A percentile compares a stretch with the other conserved stretches of the same genome.
These are phyloP conservation scores for Marchantia polymorpha DNA, from an alignment of 225 moss, liverwort and hornwort species.

Conservation along the genomic window DNA sequence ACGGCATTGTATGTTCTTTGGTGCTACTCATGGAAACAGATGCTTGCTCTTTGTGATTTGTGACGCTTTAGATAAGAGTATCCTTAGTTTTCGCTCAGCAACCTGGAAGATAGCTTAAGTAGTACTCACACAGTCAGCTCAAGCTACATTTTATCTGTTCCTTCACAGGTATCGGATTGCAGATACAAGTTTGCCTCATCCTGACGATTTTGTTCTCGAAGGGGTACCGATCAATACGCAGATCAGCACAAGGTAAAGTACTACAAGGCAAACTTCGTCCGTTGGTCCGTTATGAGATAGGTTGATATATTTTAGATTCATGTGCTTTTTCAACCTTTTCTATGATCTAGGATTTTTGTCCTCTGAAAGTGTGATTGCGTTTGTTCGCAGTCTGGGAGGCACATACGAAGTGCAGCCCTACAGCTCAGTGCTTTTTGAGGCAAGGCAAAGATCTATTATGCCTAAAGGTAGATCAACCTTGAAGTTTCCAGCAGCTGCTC, in stretches of 20 bases:
- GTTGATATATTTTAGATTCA: neutral
- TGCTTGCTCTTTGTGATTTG: neutral
- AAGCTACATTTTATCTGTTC: neutral
- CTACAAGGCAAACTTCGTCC: neutral
- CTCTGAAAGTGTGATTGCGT: neutral
- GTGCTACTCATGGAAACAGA: neutral
- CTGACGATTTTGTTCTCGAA: conserved; percentile 55
- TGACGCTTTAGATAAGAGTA: neutral
- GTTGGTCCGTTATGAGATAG: too few relatives aligned
- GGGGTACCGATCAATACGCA: conserved; percentile 43
- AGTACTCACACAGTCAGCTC: neutral
- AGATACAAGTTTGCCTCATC: conserved; percentile 75
- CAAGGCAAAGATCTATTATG: conserved; percentile 21
- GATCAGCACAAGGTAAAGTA: conserved; percentile 47
- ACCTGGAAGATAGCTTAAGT: neutral
- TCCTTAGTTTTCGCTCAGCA: neutral
- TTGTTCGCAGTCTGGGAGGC: conserved; percentile 15
- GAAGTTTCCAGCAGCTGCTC: conserved; percentile 30
- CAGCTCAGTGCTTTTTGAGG: conserved; percentile 38
- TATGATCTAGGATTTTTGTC: neutral
- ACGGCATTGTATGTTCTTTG: neutral
- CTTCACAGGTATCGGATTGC: conserved; percentile 66
- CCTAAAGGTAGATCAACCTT: conserved; percentile 17
- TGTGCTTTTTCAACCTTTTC: neutral
- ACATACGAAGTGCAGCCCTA: conserved; percentile 32